Conservation (phyloP, 1,284 basidiomycete genomes). For the Bjerkandera adusta region DNA sequence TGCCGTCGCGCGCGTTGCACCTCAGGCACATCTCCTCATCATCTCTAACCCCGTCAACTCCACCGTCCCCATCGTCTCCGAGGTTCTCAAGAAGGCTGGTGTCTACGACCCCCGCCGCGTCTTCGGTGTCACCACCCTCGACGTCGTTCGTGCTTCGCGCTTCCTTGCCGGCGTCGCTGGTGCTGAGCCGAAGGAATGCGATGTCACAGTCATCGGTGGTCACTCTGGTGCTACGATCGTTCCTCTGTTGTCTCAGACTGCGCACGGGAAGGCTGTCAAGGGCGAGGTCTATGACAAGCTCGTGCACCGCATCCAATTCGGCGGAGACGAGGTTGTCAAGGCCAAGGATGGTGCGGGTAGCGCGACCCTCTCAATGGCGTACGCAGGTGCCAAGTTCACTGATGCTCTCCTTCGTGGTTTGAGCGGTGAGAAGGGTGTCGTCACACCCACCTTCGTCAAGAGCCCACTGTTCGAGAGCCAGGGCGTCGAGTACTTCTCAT, state of each 20-base stretch:
- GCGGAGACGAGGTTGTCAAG: constrained; percentile 92
- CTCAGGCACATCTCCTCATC: constrained; percentile 90
- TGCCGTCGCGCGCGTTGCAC: constrained; percentile 83
- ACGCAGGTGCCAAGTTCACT: constrained; percentile 90
- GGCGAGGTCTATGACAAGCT: constrained; percentile 73
- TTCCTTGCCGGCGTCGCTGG: constrained; percentile 83
- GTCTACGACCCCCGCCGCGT: constrained; percentile 84
- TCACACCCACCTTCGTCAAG: constrained; percentile 88
- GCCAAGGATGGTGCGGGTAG: constrained; percentile 88
- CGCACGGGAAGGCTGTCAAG: constrained; percentile 58
- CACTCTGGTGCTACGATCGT: constrained; percentile 97
- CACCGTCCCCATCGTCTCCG: constrained; percentile 96
- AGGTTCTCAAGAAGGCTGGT: constrained; percentile 90
- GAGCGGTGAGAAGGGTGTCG: constrained; percentile 82
- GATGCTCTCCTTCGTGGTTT: constrained; percentile 81
- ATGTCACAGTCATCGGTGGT: constrained; percentile 91
- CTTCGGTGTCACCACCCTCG: constrained; percentile 95
- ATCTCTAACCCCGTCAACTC: constrained; percentile 97
- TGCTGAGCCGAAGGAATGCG: constrained; percentile 63
- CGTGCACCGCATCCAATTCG: constrained; percentile 92
- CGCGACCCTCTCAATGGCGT: constrained; percentile 90
- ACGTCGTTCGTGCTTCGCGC: constrained; percentile 93
- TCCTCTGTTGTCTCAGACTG: constrained; percentile 86
- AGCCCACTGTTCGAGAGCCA: constrained; percentile 80
- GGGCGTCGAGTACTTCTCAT: constrained; percentile 90